These are phyloP conservation scores for Eragrostis nindensis DNA, from an alignment of 176 grass and related monocot genomes.

Conservation along the genomic window DNA sequence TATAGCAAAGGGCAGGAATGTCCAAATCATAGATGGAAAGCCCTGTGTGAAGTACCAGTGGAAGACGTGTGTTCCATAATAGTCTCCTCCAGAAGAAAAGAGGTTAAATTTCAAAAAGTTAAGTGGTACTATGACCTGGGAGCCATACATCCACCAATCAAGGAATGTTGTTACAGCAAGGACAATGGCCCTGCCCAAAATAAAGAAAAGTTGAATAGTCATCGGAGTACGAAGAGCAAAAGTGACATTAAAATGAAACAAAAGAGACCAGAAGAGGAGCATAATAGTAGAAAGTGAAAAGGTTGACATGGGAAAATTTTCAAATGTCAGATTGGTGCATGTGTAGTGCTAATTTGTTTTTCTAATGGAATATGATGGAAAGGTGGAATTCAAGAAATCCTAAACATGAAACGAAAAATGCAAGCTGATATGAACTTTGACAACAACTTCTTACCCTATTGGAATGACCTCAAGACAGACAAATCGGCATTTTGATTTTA, in stretches of 20 bases:
- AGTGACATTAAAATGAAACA: not conserved
- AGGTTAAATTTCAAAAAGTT: conserved; percentile 97
- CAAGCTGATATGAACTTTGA: conserved; percentile 18
- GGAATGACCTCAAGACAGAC: conserved; percentile 75
- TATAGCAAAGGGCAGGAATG: conserved; percentile 75
- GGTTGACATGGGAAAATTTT: not conserved
- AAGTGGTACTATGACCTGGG: conserved; percentile 73
- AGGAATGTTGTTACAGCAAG: conserved; percentile 69
- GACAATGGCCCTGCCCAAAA: conserved; percentile 62
- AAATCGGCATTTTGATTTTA: conserved; percentile 60
- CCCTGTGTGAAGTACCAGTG: conserved; percentile 97
- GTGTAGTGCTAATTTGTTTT: not conserved
- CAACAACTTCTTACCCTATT: conserved; percentile 61
- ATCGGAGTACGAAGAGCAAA: not conserved
- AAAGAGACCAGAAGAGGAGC: not conserved
- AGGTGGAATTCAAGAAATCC: not conserved
- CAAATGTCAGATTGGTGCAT: conserved; percentile 6
- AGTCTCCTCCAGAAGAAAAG: conserved; percentile 92
- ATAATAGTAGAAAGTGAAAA: not conserved
- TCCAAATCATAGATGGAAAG: conserved; percentile 91
- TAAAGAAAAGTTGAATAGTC: not conserved
- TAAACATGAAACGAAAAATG: not conserved
- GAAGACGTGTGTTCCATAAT: conserved; percentile 86
- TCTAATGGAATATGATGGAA: conserved; percentile 21
- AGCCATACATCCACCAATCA: conserved; percentile 85